These are phyloP conservation scores for Epichloe coenophiala DNA, from an alignment of 2,329 filamentous ascomycete genomes.

Conservation along the genomic window DNA sequence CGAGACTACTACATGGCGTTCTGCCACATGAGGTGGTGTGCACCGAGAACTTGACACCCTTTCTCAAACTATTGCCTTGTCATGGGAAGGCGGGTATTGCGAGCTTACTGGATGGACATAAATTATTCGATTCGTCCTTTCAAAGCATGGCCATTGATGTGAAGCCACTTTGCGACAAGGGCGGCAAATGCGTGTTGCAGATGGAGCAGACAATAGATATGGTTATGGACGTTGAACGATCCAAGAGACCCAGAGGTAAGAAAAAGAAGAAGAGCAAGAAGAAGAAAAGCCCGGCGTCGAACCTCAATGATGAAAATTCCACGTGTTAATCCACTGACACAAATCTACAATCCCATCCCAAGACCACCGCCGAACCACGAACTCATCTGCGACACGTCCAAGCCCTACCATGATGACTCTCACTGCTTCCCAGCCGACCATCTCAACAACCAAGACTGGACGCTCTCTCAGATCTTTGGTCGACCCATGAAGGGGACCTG, in stretches of 20 bases:
- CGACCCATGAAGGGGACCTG: conserved; percentile 67
- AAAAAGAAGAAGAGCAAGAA: no score
- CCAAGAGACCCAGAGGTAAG: conserved; percentile 67
- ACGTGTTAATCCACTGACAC: neutral
- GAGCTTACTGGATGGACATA: conserved; percentile 89
- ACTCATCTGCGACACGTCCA: conserved; percentile 71
- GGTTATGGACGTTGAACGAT: conserved; percentile 86
- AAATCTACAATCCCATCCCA: conserved; percentile 58
- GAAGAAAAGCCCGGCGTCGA: neutral
- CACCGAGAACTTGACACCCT: conserved; percentile 94
- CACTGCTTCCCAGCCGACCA: conserved; percentile 76
- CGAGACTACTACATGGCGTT: conserved; percentile 79
- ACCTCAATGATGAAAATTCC: neutral
- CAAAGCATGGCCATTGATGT: conserved; percentile 98
- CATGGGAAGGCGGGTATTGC: conserved; percentile 95
- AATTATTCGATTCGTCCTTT: conserved; percentile 92
- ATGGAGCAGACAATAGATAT: conserved; percentile 96
- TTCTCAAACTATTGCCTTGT: conserved; percentile 86
- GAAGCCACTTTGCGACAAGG: conserved; percentile 53
- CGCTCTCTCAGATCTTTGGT: conserved; percentile 73
- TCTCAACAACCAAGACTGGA: conserved; percentile 56
- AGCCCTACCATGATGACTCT: conserved; percentile 63
- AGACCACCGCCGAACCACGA: conserved; percentile 64
- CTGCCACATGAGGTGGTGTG: conserved; percentile 93
- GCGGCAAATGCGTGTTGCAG: conserved; percentile 59